Base-by-base conservation (phyloP, 805 yeast genomes). In the Candida ficus region DNA sequence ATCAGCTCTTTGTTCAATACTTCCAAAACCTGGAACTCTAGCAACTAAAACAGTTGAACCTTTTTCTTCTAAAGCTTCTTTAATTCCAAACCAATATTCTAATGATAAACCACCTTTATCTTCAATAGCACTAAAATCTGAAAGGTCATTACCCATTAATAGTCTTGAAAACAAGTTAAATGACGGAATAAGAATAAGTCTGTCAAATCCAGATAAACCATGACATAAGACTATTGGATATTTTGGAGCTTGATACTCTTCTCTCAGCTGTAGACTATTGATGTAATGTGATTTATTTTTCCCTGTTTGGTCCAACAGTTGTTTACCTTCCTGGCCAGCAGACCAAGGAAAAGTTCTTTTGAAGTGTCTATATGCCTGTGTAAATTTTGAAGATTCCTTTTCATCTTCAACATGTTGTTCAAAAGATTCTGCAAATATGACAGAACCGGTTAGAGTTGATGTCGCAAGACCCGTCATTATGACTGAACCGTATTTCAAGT, bases 51-150 rank as follows among this genome's bases (percentile, higher is more conserved):
- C 91, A 0, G 71, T 70, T 33, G 85, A 75, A 0, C 96, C 96
- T 19, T 75, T 67, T 2, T 58, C 56, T 38, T 72, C 73, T 19
- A 89, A 59, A 0, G 78, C 78, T 25, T 75, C 73, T 46, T 75
- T 75, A 19, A 90, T 77, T 1, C 96, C 96, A 43, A 73, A 70
- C 95, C 95, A 90, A 55, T 90, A 89, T 43, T 82, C 83, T 19
- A 86, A 61, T 31, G 68, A 63, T 13, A 67, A 52, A 7, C 73
- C 62, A 9, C 66, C 64, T 20, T 47, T 51, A 19, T 57, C 56
- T 12, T 53, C 47, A 3, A 44, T 32, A 5, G 63, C 58, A n/a
- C 25, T 29, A n/a, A 41, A 29, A 16, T 41, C 40, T 3, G 40
- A 19, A 7, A 32, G 29, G 2, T 32, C 44, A n/a, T 48, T 40